Conservation (phyloP, 2,329 filamentous ascomycete species). For the Lomentospora prolificans region DNA sequence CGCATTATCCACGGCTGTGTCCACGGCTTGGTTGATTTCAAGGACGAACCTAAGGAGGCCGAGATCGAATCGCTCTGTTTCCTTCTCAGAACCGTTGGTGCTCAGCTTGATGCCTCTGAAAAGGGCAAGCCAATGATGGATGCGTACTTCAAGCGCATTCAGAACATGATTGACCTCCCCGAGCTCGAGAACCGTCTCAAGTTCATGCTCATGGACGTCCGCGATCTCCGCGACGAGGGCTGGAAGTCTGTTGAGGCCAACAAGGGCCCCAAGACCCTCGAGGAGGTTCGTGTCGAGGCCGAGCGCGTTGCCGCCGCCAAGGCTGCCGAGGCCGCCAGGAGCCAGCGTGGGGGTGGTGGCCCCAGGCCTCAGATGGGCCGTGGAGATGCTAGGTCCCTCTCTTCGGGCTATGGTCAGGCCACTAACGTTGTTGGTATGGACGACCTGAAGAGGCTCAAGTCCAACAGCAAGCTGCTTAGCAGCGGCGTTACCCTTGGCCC, state of each 20-base stretch:
- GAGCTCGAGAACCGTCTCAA: conserved; percentile 77
- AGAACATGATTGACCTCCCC: conserved; percentile 68
- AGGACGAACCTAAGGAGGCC: conserved; percentile 85
- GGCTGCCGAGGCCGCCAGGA: conserved; percentile 60
- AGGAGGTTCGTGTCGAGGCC: conserved; percentile 76
- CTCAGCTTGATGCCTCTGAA: conserved; percentile 71
- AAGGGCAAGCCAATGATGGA: conserved; percentile 84
- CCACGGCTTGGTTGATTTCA: conserved; percentile 91
- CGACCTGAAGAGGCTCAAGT: conserved; percentile 77
- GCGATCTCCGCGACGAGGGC: conserved; percentile 67
- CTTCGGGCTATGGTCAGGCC: conserved; percentile 46
- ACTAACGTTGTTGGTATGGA: conserved; percentile 87
- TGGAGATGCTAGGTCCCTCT: conserved; percentile 80
- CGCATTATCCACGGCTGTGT: conserved; percentile 99
- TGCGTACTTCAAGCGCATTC: conserved; percentile 85
- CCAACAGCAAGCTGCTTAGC: conserved; percentile 48
- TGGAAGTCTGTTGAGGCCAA: conserved; percentile 84
- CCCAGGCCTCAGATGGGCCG: conserved; percentile 67
- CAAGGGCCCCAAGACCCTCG: conserved; percentile 95
- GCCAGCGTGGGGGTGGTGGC: conserved; percentile 55
- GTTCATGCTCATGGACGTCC: conserved; percentile 94
- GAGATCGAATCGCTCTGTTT: conserved; percentile 94
- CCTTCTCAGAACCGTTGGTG: conserved; percentile 83
- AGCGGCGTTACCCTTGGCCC: conserved; percentile 65
- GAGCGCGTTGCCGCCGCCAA: conserved; percentile 73